These are phyloP conservation scores for Boechera stricta DNA, from an alignment of 345 rosid genomes.

Conservation along the genomic window DNA sequence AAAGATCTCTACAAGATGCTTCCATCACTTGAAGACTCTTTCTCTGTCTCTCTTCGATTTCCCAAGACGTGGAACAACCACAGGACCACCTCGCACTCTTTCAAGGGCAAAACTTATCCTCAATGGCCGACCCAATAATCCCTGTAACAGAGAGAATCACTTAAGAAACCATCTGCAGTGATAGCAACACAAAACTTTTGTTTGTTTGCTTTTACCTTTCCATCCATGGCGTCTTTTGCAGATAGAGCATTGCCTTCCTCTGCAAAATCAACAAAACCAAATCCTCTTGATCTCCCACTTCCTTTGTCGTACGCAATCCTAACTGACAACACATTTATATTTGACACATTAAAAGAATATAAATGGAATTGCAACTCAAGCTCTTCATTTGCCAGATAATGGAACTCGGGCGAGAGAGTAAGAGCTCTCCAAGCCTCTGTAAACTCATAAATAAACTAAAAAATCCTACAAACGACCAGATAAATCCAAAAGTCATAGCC, in stretches of 20 bases:
- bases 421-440: background rate
- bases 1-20: background rate
- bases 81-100: conserved; percentile 80
- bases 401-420: background rate
- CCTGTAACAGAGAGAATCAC: conserved; percentile 52
- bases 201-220: conserved; percentile 55
- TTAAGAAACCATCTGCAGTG: background rate
- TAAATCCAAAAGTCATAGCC: background rate
- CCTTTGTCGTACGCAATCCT: conserved; percentile 74
- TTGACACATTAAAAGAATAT: background rate
- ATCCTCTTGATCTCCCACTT: conserved; percentile 87
- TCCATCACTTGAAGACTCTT: conserved; percentile 27
- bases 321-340: conserved; percentile 50
- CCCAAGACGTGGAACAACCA: conserved; percentile 71
- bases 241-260: conserved; percentile 59
- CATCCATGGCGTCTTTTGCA: conserved; percentile 96
- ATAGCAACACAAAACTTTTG: background rate
- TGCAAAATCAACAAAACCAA: conserved; percentile 80
- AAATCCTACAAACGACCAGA: conserved; percentile 3
- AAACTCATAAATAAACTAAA: conserved; percentile 14
- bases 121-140: conserved; percentile 78
- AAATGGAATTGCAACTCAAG: background rate
- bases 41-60: conserved; percentile 35
- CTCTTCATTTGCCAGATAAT: background rate
- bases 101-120: conserved; percentile 76